Conservation (phyloP, 2,329 filamentous ascomycete species). For the Alternaria longipes region DNA sequence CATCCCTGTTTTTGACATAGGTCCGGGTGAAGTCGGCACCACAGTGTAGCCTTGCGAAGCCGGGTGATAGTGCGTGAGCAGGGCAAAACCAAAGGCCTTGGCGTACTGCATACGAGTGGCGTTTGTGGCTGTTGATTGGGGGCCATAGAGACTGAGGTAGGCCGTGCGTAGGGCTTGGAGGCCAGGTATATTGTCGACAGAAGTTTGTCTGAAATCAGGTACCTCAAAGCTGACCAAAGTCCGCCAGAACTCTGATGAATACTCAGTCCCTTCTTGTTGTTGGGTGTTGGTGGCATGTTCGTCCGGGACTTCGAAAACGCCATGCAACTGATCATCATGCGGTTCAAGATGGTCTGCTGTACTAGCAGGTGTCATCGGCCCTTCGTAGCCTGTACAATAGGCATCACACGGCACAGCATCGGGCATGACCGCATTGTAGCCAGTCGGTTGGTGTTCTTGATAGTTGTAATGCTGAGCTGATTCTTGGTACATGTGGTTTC, state of each 20-base stretch:
- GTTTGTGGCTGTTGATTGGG: slow-evolving; percentile 4
- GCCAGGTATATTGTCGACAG: slow-evolving; percentile 15
- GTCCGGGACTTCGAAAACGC: not conserved
- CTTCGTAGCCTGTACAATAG: not conserved
- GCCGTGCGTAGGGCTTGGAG: slow-evolving; percentile 22
- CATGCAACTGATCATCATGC: not conserved
- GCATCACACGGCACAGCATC: not conserved
- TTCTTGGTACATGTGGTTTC: not conserved
- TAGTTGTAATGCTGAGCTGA: not conserved
- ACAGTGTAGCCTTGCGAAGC: slow-evolving; percentile 29
- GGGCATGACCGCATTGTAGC: not conserved
- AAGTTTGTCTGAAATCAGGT: slow-evolving; percentile 10
- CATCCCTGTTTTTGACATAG: slow-evolving; percentile 23
- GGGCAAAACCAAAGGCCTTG: slow-evolving; percentile 23
- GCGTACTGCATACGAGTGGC: slow-evolving; percentile 28
- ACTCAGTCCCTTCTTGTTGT: not conserved
- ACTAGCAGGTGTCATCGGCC: not conserved
- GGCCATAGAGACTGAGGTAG: slow-evolving; percentile 22
- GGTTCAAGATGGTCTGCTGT: not conserved
- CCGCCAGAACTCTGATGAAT: not conserved
- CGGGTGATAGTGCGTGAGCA: slow-evolving; percentile 40
- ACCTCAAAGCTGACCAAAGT: slow-evolving; percentile 9
- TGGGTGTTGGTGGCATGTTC: not conserved
- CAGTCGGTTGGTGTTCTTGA: not conserved
- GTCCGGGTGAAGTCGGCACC: slow-evolving; percentile 14